Evolutionary conservation across 2,329 filamentous ascomycete genomes (phyloP).

Genomic region (Penicillium sp.): DNA sequence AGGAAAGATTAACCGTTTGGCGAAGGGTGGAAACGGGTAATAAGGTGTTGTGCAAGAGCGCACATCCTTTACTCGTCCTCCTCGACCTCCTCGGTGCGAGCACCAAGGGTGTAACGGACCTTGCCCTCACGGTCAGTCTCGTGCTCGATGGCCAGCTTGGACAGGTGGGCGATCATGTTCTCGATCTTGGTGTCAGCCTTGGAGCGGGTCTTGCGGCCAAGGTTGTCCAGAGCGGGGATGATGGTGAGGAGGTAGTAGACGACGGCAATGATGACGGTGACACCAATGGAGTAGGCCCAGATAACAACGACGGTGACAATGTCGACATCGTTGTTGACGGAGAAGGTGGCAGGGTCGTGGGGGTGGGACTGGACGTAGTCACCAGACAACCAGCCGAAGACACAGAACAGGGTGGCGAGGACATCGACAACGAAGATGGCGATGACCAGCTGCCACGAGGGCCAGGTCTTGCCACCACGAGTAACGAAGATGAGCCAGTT

Average conservation of each 20-base stretch:
- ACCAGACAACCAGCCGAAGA: conserved; percentile 72
- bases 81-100: conserved; percentile 46
- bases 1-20: conserved; percentile 21
- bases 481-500: conserved; percentile 98
- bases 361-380: conserved; percentile 36
- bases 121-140: conserved; percentile 50
- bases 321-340: conserved; percentile 57
- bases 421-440: conserved; percentile 73
- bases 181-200: conserved; percentile 56
- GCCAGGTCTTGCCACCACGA: conserved; percentile 74
- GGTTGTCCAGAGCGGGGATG: conserved; percentile 51
- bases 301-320: conserved; percentile 57
- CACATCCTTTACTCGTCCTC: conserved; percentile 45
- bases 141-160: conserved; percentile 55
- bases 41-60: conserved; percentile 22
- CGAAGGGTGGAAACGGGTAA: background rate
- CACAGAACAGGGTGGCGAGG: conserved; percentile 70
- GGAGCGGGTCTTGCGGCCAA: conserved; percentile 54
- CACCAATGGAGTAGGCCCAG: conserved; percentile 56
- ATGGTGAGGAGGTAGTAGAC: conserved; percentile 53
- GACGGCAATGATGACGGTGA: conserved; percentile 55
- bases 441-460: conserved; percentile 71
- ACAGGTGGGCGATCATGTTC: conserved; percentile 55
- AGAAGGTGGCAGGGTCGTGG: conserved; percentile 32
- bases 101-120: conserved; percentile 46